A percentile compares a stretch with the other conserved stretches of the same genome.
Conservation (phyloP, 2,329 filamentous ascomycete genomes). For the Epichloe baconii region DNA sequence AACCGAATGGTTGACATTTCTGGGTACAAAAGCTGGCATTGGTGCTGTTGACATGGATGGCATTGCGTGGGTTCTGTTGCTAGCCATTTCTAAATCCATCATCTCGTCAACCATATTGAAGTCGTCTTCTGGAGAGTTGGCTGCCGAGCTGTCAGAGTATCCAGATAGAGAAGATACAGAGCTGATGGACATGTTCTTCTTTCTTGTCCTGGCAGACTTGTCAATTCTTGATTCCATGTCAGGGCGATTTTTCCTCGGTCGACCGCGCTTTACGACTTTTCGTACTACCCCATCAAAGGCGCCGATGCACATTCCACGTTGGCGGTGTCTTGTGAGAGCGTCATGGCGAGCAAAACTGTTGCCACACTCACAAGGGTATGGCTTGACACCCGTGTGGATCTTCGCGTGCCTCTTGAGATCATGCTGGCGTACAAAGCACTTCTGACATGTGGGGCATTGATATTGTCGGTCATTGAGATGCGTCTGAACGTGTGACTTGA, state of each 20-base stretch:
- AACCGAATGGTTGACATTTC: conserved; percentile 21
- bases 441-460: conserved; percentile 82
- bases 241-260: conserved; percentile 48
- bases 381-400: conserved; percentile 93
- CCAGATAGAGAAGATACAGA: conserved; percentile 42
- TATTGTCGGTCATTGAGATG: conserved; percentile 94
- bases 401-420: conserved; percentile 95
- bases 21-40: conserved; percentile 21
- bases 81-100: conserved; percentile 27
- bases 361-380: conserved; percentile 86
- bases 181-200: conserved; percentile 37
- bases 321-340: conserved; percentile 83
- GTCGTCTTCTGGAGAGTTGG: conserved; percentile 38
- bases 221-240: conserved; percentile 42
- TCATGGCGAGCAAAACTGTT: conserved; percentile 93
- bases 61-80: conserved; percentile 13
- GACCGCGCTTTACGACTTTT: conserved; percentile 48
- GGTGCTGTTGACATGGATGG: conserved; percentile 33
- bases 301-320: conserved; percentile 92
- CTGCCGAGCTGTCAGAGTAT: conserved; percentile 43
- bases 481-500: conserved; percentile 95
- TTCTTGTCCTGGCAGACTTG: conserved; percentile 42
- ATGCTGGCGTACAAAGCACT: conserved; percentile 94
- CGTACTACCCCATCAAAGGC: conserved; percentile 69
- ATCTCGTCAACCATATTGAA: conserved; percentile 36